Evolutionary conservation across 2,329 filamentous ascomycete species (phyloP), one percentile per base, ranked within the genome.

Genomic region (Ceratocystis albifundus): DNA sequence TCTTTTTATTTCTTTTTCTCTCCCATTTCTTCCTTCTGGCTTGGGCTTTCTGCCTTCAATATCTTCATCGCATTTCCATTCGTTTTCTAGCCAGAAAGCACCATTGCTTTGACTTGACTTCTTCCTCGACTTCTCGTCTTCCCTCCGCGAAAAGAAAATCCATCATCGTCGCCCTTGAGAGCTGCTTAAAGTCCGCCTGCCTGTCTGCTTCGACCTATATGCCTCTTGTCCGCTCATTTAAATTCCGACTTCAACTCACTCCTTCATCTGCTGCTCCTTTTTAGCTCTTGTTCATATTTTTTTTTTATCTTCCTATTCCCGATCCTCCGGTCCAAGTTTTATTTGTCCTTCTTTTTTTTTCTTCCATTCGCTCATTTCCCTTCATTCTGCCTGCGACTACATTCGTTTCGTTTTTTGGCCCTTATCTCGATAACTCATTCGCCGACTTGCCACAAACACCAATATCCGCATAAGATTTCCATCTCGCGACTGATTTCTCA

Each of bases 31-130:
- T 62, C 44, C 41, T 32, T 62, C 20, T 59, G 25, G 5, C 55
- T 17, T 50, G 55, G 55, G 12, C 44, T 59, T 22, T 61, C 46
- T 66, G 65, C 66, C 10, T 53, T 44, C 20, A 59, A 59, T 59
- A 59, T 59, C 55, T 59, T 36, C 17, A 32, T 59, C 55, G 17
- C 55, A 59, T 59, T 59, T 59, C 55, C 55, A 59, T 59, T n/a
- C 5, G 55, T 36, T 32, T 59, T 59, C 55, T 59, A 17, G 55
- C 55, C 25, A 10, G 12, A 32, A 59, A n/a, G 25, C 17, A 36
- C 4, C 22, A 7, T 41, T 25, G 28, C 30, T 8, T 59, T 12
- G 25, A 4, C 12, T 59, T 12, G 25, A 4, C 12, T 59, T 59
- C 55, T 59, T 57, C 55, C 55, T 20, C 30, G 55, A 59, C 15